phyloP scores from a whole-genome alignment of 768 basidiomycete genomes.

The Symmetrospora coprosmae region DNA sequence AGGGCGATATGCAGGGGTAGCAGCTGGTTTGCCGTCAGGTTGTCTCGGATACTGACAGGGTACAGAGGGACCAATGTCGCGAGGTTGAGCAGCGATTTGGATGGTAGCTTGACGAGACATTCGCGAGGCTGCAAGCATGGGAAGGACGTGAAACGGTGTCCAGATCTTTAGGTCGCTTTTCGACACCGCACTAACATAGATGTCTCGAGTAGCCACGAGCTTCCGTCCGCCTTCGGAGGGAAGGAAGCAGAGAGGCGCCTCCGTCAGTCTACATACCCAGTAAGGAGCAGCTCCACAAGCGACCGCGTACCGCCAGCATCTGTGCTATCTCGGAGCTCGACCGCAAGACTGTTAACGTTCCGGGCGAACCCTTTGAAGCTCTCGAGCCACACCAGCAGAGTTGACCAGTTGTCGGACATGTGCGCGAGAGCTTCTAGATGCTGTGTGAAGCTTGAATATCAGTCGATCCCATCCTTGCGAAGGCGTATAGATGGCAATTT shows the following conservation, averaged over 20 bases:
- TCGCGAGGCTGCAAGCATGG: conserved; percentile 41
- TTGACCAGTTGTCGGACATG: not conserved
- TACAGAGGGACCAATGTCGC: conserved; percentile 54
- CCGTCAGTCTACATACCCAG: not conserved
- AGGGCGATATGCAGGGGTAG: conserved; percentile 67
- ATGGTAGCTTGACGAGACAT: conserved; percentile 56
- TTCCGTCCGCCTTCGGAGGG: conserved; percentile 10
- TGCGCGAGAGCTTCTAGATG: too few relatives aligned
- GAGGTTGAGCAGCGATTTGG: conserved; percentile 55
- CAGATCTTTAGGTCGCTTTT: not conserved
- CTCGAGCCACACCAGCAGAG: conserved; percentile 10
- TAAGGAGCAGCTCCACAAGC: too few relatives aligned
- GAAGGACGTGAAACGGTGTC: not conserved
- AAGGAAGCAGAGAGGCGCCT: not conserved
- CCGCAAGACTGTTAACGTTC: not conserved
- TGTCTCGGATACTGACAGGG: conserved; percentile 39
- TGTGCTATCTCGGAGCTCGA: not conserved
- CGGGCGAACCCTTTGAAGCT: conserved; percentile 4
- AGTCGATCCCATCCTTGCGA: too few relatives aligned
- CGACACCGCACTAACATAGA: not conserved
- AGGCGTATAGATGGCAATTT: too few relatives aligned
- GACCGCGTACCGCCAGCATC: conserved; percentile 8
- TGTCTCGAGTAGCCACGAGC: conserved; percentile 9
- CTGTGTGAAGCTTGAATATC: too few relatives aligned
- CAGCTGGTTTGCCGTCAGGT: conserved; percentile 52